Base-by-base conservation (phyloP, 345 rosid genomes). In the Salix caprea region DNA sequence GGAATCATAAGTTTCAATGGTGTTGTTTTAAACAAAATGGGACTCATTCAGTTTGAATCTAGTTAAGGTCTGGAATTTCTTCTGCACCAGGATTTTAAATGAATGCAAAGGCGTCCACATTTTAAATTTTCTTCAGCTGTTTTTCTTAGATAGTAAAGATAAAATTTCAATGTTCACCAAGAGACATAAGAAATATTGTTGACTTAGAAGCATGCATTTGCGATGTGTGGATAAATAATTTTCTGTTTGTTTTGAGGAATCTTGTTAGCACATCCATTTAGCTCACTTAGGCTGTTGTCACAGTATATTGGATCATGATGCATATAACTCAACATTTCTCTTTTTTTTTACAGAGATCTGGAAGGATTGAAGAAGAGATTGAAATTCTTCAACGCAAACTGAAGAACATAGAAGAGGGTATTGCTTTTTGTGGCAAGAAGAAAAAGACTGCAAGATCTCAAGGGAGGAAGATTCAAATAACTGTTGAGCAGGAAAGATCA, bases 321-420 rank as follows among this genome's bases (percentile, higher is more conserved):
- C 24, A 7, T 32, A 9, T 7, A 50, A 3, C 61, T 30, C 26
- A 32, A 40, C 8, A 28, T 67, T 54, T 64, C 6, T 65, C 48
- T 19, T 54, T 79, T 23, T 79, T 79, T 21, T 79, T 26, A 72
- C 89, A 92, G 98, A 91, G 88, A 74, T 91, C 94, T 2, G 97
- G 96, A 67, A 90, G 94, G 89, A 75, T 91, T 24, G 88, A 86
- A 74, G 97, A 91, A 77, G 96, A 94, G 88, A 90, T 93, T 67
- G 91, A 83, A 72, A 82, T 92, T 81, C 96, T 92, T 76, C 89
- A 84, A 72, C 82, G 67, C 72, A 94, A 89, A 85, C 90, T 92
- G 81, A 84, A 79, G 79, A 70, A 76, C 60, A 84, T 91, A 5
- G 97, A 92, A 58, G 91, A 88, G 60, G 90, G 88, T 13, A 76